Evolutionary conservation across 257 asterid genomes (phyloP).

Genomic region (Solanum sejunctum): DNA sequence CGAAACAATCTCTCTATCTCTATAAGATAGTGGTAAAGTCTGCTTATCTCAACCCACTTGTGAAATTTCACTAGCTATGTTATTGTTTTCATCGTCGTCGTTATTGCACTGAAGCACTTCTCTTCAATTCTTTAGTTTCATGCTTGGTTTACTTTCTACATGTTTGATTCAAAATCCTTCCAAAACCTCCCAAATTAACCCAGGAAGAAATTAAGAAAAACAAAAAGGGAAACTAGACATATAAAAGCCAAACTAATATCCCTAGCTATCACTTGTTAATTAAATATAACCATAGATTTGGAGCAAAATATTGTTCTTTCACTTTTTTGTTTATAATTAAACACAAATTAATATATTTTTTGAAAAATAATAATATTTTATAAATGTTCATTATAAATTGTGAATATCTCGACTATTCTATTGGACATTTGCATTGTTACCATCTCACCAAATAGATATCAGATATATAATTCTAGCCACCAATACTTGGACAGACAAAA

Average conservation of each 20-base stretch:
- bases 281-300: background rate
- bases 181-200: background rate
- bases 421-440: background rate
- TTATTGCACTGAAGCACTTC: no score
- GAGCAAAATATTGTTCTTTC: background rate
- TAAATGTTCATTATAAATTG: background rate
- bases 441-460: no score
- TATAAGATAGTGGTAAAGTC: no score
- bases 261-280: background rate
- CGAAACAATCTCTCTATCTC: no score
- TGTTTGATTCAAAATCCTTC: background rate
- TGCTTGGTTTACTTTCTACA: no score
- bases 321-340: background rate
- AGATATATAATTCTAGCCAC: background rate
- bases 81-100: no score
- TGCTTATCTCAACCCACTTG: no score
- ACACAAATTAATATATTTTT: background rate
- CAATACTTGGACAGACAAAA: background rate
- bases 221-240: background rate
- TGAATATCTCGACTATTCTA: background rate
- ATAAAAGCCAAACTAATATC: background rate
- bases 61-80: no score
- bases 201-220: background rate
- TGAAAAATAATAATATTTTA: background rate
- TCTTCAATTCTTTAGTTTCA: no score